Evolutionary conservation across 139 green algal species (phyloP).

Genomic region (Volvox africanus): DNA sequence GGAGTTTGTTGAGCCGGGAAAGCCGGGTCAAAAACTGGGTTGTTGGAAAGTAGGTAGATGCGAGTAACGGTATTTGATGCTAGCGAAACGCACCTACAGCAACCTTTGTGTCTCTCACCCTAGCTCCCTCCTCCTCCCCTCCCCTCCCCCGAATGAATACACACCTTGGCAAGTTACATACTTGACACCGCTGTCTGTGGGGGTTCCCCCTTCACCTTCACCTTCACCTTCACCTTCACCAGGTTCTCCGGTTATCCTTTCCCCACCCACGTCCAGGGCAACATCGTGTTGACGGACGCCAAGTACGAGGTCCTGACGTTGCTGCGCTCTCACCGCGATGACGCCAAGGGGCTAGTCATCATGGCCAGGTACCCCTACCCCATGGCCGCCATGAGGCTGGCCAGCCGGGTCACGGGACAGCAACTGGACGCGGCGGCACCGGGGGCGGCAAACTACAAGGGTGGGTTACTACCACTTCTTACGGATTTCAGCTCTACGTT

Average conservation of each 20-base stretch:
- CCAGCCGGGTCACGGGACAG: constrained; percentile 10
- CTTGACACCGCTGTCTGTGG: too few relatives aligned
- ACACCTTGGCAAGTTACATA: too few relatives aligned
- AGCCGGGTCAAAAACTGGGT: too few relatives aligned
- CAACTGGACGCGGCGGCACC: constrained; percentile 31
- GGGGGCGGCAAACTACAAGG: constrained; percentile 20
- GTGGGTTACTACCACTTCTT: not conserved
- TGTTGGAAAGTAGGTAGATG: too few relatives aligned
- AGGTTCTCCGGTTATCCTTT: not conserved
- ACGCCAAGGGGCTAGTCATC: constrained; percentile 86
- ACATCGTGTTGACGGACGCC: constrained; percentile 93
- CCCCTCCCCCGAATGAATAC: too few relatives aligned
- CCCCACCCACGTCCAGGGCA: constrained; percentile 79
- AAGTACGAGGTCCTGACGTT: constrained; percentile 94
- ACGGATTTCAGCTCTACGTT: too few relatives aligned
- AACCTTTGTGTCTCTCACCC: too few relatives aligned
- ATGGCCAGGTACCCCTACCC: constrained; percentile 77
- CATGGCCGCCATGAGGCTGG: constrained; percentile 67
- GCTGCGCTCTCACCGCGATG: constrained; percentile 93
- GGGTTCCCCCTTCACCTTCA: not conserved
- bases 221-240: not conserved
- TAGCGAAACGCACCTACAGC: too few relatives aligned
- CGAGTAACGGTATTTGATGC: too few relatives aligned
- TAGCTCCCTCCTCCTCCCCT: not conserved
- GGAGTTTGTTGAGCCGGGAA: too few relatives aligned